Conservation (phyloP, 805 yeast species). For the Tetrapisispora nanseiensis region DNA sequence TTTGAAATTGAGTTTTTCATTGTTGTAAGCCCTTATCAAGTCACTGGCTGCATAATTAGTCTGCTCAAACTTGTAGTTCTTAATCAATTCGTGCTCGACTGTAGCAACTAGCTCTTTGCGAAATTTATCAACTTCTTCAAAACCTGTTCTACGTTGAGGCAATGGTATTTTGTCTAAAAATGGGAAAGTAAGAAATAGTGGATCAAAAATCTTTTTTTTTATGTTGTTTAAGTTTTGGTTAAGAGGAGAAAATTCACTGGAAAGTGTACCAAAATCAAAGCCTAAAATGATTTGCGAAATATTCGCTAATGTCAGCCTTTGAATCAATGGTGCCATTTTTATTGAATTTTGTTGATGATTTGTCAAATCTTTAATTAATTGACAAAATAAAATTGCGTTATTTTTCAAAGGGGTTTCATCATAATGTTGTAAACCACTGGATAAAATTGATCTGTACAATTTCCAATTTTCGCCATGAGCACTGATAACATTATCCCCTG, state of each 20-base stretch:
- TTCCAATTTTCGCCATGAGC: slow-evolving; percentile 48
- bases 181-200: slow-evolving; percentile 48
- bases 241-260: slow-evolving; percentile 24
- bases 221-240: slow-evolving; percentile 35
- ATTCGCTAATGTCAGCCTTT: slow-evolving; percentile 39
- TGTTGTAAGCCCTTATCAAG: slow-evolving; percentile 33
- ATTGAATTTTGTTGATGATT: not conserved
- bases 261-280: slow-evolving; percentile 35
- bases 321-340: slow-evolving; percentile 35
- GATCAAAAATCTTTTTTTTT: slow-evolving; percentile 45
- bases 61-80: slow-evolving; percentile 26
- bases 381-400: slow-evolving; percentile 32
- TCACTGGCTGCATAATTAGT: slow-evolving; percentile 34
- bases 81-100: slow-evolving; percentile 27
- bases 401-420: slow-evolving; percentile 29
- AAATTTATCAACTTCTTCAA: slow-evolving; percentile 35
- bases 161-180: slow-evolving; percentile 40
- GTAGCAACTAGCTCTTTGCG: slow-evolving; percentile 30
- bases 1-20: slow-evolving; percentile 32
- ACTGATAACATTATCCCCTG: slow-evolving; percentile 53
- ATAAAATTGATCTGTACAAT: slow-evolving; percentile 36
- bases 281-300: slow-evolving; percentile 44
- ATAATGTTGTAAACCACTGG: slow-evolving; percentile 43
- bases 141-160: slow-evolving; percentile 37
- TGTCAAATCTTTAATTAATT: slow-evolving; percentile 15